Conservation (phyloP, 2,329 filamentous ascomycete species). For the Pseudogymnoascus sp. region DNA sequence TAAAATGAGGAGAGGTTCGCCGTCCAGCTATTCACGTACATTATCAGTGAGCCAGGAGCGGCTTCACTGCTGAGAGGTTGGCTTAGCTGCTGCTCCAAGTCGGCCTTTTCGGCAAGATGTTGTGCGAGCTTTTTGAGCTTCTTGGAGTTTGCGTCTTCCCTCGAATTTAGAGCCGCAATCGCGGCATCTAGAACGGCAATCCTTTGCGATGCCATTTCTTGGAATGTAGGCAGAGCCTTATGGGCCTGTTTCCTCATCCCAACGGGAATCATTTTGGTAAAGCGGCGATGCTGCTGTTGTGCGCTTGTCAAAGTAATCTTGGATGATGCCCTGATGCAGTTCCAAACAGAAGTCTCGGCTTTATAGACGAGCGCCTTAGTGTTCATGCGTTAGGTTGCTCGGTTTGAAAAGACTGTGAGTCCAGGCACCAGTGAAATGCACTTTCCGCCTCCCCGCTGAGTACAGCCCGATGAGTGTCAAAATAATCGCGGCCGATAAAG, state of each 20-base stretch:
- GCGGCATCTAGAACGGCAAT: not conserved
- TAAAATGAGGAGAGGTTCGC: not conserved
- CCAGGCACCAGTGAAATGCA: conserved; percentile 4
- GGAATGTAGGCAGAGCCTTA: not conserved
- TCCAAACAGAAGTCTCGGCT: not conserved
- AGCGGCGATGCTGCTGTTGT: not conserved
- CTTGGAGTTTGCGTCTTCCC: not conserved
- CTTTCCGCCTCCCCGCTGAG: not conserved
- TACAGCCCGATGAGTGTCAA: not conserved
- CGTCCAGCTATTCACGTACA: not conserved
- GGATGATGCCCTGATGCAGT: not conserved
- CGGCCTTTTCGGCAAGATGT: conserved; percentile 1
- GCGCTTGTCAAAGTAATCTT: not conserved
- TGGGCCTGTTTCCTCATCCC: not conserved
- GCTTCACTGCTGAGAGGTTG: not conserved
- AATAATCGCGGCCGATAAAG: conserved; percentile 7
- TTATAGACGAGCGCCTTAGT: not conserved
- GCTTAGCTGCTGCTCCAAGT: not conserved
- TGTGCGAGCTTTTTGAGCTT: not conserved
- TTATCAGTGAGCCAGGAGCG: not conserved
- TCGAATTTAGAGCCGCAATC: not conserved
- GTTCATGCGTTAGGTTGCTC: not conserved
- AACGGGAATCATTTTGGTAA: not conserved
- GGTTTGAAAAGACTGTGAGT: not conserved
- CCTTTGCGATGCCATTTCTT: not conserved